These are phyloP conservation scores for Lolium rigidum DNA, from an alignment of 176 grass and related monocot genomes.

Conservation along the genomic window DNA sequence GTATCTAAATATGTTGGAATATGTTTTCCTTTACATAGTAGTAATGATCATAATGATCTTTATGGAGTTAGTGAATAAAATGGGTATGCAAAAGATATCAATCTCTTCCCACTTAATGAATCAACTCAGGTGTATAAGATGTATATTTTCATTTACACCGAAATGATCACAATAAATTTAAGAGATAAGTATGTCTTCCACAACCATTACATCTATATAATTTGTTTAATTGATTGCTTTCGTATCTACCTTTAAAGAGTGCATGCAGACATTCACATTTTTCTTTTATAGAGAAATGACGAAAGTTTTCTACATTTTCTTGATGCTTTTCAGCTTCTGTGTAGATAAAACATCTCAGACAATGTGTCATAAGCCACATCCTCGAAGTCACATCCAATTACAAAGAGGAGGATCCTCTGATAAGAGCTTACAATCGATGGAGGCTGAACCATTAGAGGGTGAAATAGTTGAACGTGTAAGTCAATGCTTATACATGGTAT, in stretches of 20 bases:
- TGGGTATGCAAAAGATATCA: no score
- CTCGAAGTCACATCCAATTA: neutral
- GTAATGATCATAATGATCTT: no score
- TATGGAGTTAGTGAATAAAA: no score
- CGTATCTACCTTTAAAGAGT: no score
- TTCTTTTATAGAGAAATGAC: neutral
- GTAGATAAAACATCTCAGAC: neutral
- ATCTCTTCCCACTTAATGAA: slow-evolving; percentile 16
- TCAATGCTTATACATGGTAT: neutral
- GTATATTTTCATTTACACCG: neutral
- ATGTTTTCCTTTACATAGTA: no score
- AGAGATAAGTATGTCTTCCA: no score
- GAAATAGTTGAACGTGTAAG: neutral
- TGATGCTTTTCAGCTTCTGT: neutral
- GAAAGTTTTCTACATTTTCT: neutral
- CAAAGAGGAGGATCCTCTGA: neutral
- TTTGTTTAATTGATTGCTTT: no score
- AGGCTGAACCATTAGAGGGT: neutral
- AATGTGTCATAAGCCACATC: no score
- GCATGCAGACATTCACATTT: neutral
- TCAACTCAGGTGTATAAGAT: neutral
- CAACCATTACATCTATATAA: no score
- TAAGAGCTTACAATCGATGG: neutral
- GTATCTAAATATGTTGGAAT: no score
- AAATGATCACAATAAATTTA: neutral